Base-by-base conservation (phyloP, 768 basidiomycete species). In the Mrakia gelida region DNA sequence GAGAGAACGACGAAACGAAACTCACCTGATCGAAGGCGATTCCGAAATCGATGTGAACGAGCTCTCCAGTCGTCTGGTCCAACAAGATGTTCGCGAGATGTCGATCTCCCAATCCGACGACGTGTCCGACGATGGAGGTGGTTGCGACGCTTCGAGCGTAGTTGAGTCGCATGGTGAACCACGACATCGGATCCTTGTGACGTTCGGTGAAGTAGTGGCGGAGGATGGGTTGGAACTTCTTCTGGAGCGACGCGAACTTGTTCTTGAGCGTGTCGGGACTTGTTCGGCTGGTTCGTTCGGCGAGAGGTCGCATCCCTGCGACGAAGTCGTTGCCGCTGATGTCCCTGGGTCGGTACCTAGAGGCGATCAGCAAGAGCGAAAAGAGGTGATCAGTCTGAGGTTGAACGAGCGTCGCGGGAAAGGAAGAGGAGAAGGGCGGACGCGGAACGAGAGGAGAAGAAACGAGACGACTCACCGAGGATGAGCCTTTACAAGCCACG, bases 1-100 rank as follows among this genome's bases (percentile, higher is more conserved):
- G 26, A 52, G 49, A 52, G 13, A 52, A 52, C 45, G 49, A 52
- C 3, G 16, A 52, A 21, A 21, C 16, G 49, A 7, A 21, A 82
- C 87, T 80, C 79, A 93, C 94, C 86, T 94, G 93, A 79, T 97
- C 97, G 84, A 99, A 98, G 0, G 95, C 94, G 78, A 98, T 94
- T 0, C 96, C 96, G 0, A 98, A 87, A 84, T 99, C 96, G 74
- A 99, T 99, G 83, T 97, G 95, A 10, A 98, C 90, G 65, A 95
- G 87, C 82, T 98, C 94, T 23, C 96, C 96, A 13, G 89, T 90
- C 38, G 84, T 84, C 70, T 89, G 89, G 83, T 98, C 95, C 65
- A 98, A 86, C 65, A 99, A 87, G 81, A 99, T 96, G 84, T 99
- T 99, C 62, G 92, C 91, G 9, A 88, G 88, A 83, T 99, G 96